A percentile compares a stretch with the other conserved stretches of the same genome.
These are phyloP conservation scores for Penicillium sp. DNA, from an alignment of 2,329 filamentous ascomycete species.

Conservation along the genomic window DNA sequence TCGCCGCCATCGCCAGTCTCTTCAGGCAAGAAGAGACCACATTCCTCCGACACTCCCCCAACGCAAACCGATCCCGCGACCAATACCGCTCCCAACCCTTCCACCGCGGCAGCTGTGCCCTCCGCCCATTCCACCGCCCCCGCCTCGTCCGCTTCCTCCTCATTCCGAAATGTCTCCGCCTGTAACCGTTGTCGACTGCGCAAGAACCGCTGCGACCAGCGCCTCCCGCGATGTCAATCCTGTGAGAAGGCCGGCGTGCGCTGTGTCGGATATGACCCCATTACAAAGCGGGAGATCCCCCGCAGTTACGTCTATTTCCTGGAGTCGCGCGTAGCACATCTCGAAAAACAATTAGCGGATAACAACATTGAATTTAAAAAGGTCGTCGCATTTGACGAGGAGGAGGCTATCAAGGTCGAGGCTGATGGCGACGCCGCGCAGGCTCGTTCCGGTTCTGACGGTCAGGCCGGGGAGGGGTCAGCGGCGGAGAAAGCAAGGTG, in stretches of 20 bases:
- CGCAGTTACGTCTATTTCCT: slow-evolving; percentile 93
- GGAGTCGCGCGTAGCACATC: slow-evolving; percentile 78
- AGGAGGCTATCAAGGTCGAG: slow-evolving; percentile 36
- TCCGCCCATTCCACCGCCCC: slow-evolving; percentile 27
- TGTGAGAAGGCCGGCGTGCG: slow-evolving; percentile 90
- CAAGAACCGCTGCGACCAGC: slow-evolving; percentile 95
- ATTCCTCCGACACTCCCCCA: slow-evolving; percentile 31
- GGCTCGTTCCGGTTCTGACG: slow-evolving; percentile 20
- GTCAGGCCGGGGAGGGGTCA: slow-evolving; percentile 14
- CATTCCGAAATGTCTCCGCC: slow-evolving; percentile 84
- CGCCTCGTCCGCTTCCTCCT: slow-evolving; percentile 33
- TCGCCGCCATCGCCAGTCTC: slow-evolving; percentile 34
- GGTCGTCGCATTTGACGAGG: slow-evolving; percentile 64
- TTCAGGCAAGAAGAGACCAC: slow-evolving; percentile 40
- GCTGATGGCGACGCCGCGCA: slow-evolving; percentile 28
- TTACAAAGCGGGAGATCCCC: slow-evolving; percentile 93
- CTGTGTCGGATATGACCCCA: slow-evolving; percentile 94
- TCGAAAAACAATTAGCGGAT: slow-evolving; percentile 71
- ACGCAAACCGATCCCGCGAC: slow-evolving; percentile 21
- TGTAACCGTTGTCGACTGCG: slow-evolving; percentile 89
- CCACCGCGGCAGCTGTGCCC: slow-evolving; percentile 15
- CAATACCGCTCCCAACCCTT: slow-evolving; percentile 18
- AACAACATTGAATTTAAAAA: slow-evolving; percentile 72
- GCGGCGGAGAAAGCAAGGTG: slow-evolving; percentile 14
- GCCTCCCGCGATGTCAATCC: slow-evolving; percentile 82